Base-by-base conservation (phyloP, 768 basidiomycete genomes). In the Amanita pallidorosea region DNA sequence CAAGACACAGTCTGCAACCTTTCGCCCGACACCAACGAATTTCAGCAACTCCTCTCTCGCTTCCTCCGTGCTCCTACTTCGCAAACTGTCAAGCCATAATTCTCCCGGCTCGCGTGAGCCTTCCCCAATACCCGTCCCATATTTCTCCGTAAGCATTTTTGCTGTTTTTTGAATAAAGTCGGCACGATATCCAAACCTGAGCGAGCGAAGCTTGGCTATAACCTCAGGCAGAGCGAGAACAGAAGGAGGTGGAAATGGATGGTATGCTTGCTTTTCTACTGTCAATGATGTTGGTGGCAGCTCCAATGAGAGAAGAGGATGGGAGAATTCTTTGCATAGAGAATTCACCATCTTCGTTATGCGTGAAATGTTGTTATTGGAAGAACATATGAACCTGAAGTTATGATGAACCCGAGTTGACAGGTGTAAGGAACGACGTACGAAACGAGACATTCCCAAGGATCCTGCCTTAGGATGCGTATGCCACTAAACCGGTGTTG, bases 171-270 rank as follows among this genome's bases (percentile, higher is more conserved):
- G 84, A 43, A 99, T 88, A 61, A 84, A 99, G 45, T 83, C 74
- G 1, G 96, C 94, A 33, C 96, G 85, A 63, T 99, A 98, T 9
- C 96, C 96, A 67, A 98, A 98, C 1, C 95, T 94, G 8, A 98
- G 74, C 5, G 75, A 68, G 4, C 96, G 86, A 13, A 99, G 75
- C 8, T 68, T 76, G 2, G 72, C 53, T 17, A 81, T 72, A 8
- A 88, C 84, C 20, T 68, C 70, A 1, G 82, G 69, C 2, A 67
- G 64, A 20, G 81, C 72, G 5, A 96, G 77, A 7, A 65, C 71
- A 22, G 81, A 79, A 0, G 93, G 93, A 0, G 80, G 64, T 1
- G 96, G 96, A 58, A 98, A 97, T 8, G 93, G 79, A 62, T 93
- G 80, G 65, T 88, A 93, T 20, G 62, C 51, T 11, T 57, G 53